Percentiles rank a stretch among this genome's conserved stretches.
Conservation (phyloP, 2,329 filamentous ascomycete species). For the Botrytis elliptica region DNA sequence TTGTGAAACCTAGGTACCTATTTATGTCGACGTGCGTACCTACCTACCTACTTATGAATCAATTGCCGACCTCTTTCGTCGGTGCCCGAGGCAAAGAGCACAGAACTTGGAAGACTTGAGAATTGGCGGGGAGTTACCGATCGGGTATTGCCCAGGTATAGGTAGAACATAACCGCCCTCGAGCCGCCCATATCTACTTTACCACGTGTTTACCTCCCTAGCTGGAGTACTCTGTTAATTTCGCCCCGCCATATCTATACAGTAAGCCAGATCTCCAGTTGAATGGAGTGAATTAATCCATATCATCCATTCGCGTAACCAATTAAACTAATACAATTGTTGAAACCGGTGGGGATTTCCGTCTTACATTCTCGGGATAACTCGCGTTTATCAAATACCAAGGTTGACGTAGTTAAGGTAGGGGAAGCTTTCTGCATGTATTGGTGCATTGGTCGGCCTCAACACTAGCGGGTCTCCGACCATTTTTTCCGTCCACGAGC, state of each 20-base stretch:
- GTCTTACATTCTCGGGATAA: slow-evolving; percentile 17
- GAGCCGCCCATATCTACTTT: background rate
- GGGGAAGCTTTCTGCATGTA: background rate
- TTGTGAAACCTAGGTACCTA: background rate
- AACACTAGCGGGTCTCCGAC: slow-evolving; percentile 14
- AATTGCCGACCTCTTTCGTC: background rate
- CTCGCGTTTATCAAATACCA: slow-evolving; percentile 2
- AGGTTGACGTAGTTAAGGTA: slow-evolving; percentile 4
- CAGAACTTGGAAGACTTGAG: background rate
- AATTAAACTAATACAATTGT: background rate
- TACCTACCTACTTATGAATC: background rate
- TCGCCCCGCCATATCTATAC: background rate
- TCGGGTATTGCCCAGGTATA: background rate
- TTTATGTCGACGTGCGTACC: background rate
- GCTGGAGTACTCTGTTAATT: background rate
- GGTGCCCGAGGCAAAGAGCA: background rate
- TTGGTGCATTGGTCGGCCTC: slow-evolving; percentile 13
- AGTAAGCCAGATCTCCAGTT: background rate
- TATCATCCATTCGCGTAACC: background rate
- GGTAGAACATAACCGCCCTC: background rate
- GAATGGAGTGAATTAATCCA: background rate
- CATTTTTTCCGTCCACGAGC: slow-evolving; percentile 20
- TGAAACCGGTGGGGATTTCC: slow-evolving; percentile 14
- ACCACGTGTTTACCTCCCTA: background rate
- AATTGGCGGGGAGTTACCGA: background rate